Evolutionary conservation across 768 basidiomycete genomes (phyloP), one percentile per base, ranked within the genome.

Genomic region (Porpolomopsis calyptriformis): DNA sequence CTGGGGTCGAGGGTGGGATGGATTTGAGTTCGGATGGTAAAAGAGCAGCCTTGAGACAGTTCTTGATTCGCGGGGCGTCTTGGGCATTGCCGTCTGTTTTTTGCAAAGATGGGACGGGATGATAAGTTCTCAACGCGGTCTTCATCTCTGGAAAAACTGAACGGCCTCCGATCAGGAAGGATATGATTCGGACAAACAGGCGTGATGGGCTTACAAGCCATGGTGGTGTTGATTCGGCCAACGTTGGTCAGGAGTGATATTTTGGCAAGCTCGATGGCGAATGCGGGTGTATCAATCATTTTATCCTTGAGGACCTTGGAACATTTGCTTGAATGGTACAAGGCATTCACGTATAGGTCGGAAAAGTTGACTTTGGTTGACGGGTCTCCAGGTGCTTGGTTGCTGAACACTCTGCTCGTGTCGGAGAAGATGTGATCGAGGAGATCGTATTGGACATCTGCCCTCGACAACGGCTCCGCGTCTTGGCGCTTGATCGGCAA

Each of bases 111-210:
- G 90, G 90, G n/a, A 90, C 79, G 24, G 90, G 87, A 56, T 92
- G 90, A 62, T 92, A 92, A 46, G 86, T 87, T 58, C 89, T 70
- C 47, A 92, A 67, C 16, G 87, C 85, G 4, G 90, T 92, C 63
- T 87, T 85, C 89, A 92, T 91, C 69, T 90, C 87, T 45, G 87
- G 87, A 60, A 89, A 90, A 67, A 92, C 86, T 89, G 58, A 33
- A 86, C 82, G 84, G 42, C 33, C 45, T 31, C 39, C 49, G 47
- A 36, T 50, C 43, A 42, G 29, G 46, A 40, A 26, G 48, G 40
- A 39, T 27, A 22, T 23, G 19, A 52, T 49, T 20, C 48, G 37
- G 22, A 35, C 43, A 43, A 29, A 43, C 42, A 45, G 19, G 2
- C 4, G 18, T 26, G 19, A 33, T 33, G 40, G 20, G 34, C 47